A percentile compares a stretch with the other conserved stretches of the same genome.
Conservation (phyloP, 148 eudicot species). For the Spergularia marina region DNA sequence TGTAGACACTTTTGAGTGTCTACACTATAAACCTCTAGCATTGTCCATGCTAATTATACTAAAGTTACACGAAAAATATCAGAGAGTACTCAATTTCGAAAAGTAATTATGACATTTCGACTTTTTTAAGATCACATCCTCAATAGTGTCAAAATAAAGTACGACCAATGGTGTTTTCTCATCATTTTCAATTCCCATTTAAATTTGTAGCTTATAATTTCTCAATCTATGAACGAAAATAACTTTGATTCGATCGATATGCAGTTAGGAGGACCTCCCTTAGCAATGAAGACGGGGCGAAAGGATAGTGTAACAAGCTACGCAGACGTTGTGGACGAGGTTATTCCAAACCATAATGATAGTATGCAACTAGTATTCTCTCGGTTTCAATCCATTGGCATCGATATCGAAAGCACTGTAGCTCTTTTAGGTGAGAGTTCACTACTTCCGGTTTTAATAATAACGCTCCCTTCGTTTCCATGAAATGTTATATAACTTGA, state of each 20-base stretch:
- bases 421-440: conserved; percentile 60
- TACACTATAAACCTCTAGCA: too few relatives aligned
- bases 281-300: conserved; percentile 77
- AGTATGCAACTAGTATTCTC: conserved; percentile 51
- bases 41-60: too few relatives aligned
- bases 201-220: too few relatives aligned
- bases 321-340: conserved; percentile 37
- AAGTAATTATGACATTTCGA: too few relatives aligned
- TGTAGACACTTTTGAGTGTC: too few relatives aligned
- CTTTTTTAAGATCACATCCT: too few relatives aligned
- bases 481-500: too few relatives aligned
- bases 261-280: conserved; percentile 65
- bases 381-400: conserved; percentile 52
- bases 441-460: neutral
- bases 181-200: neutral
- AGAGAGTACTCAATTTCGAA: too few relatives aligned
- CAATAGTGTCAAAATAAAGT: too few relatives aligned
- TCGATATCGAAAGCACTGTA: conserved; percentile 62
- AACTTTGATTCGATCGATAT: neutral
- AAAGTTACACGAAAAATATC: too few relatives aligned
- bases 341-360: conserved; percentile 68
- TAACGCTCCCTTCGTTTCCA: too few relatives aligned
- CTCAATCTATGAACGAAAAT: neutral
- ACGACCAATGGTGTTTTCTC: too few relatives aligned
- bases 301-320: conserved; percentile 52